A percentile compares a stretch with the other conserved stretches of the same genome.
Evolutionary conservation across 2,329 filamentous ascomycete genomes (phyloP).

Genomic region (Chaetothyriales sp.): DNA sequence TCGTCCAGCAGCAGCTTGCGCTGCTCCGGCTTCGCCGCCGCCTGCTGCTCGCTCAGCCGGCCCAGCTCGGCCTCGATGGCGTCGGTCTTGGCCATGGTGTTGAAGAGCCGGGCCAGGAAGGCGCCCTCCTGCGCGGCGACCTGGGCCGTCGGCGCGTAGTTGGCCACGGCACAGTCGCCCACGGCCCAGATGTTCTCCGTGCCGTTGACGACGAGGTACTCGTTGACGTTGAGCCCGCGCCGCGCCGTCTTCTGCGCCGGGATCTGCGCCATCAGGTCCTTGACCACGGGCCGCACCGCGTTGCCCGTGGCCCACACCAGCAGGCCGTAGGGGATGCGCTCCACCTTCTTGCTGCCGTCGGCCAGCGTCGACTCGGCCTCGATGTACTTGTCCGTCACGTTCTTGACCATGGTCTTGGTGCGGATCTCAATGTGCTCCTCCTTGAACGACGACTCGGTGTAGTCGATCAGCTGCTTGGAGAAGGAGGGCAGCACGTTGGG

Average conservation of each 20-base stretch:
- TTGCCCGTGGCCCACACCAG: constrained; percentile 98
- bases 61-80: constrained; percentile 63
- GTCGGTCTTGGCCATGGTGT: constrained; percentile 96
- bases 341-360: constrained; percentile 68
- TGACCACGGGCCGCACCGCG: constrained; percentile 74
- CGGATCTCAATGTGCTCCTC: constrained; percentile 96
- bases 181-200: constrained; percentile 96
- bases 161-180: constrained; percentile 91
- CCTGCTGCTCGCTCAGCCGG: constrained; percentile 50
- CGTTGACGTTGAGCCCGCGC: constrained; percentile 90
- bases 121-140: constrained; percentile 90
- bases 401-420: constrained; percentile 99
- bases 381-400: constrained; percentile 81
- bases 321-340: constrained; percentile 82
- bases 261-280: constrained; percentile 82
- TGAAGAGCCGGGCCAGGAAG: constrained; percentile 91
- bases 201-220: constrained; percentile 96
- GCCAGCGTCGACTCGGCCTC: constrained; percentile 74
- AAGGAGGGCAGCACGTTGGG: constrained; percentile 96
- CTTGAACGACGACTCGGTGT: constrained; percentile 97
- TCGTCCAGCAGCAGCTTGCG: constrained; percentile 50
- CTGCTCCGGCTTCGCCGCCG: constrained; percentile 52
- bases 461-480: constrained; percentile 97
- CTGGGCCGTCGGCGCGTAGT: constrained; percentile 94
- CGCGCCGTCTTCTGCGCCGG: constrained; percentile 90